Base-by-base conservation (phyloP, 2,329 filamentous ascomycete genomes). In the Trichophyton verrucosum region DNA sequence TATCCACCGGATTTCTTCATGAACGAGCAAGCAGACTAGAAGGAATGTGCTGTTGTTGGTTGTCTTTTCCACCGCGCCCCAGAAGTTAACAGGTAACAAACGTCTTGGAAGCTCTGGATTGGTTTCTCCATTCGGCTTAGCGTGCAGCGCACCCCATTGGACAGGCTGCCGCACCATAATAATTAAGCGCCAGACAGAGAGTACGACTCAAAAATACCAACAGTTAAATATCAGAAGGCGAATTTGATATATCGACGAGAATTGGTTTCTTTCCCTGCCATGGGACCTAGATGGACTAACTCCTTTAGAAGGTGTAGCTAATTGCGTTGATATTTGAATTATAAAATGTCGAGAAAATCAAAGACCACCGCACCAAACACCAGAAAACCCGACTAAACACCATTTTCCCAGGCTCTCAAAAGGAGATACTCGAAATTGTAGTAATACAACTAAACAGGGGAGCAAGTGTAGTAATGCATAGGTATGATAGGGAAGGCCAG, bases 61-160 rank as follows among this genome's bases (percentile, higher is more conserved):
- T 42, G 55, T 57, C 7, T 44, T 38, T 38, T 38, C 33, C 11
- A 38, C 33, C 33, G 13, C 11, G 20, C 55, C 24, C 13, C 36
- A 27, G 40, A 57, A 57, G 55, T 57, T 57, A 57, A 57, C 55
- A 57, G 36, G 55, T 57, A 57, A 44, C 8, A 24, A 40, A 8
- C 47, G 17, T 24, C 44, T 51, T 27, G 6, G 24, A 55, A 55
- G 51, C 51, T 55, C 51, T 55, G 24, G 51, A 13, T 53, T 30
- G 15, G 33, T 27, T 33, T 36, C 51, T 55, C 51, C 33, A 33
- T 55, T 36, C 8, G 51, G 51, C 51, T 20, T 55, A 55, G 51
- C 36, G 51, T 55, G 51, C 51, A n/a, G n/a, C 51, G 15, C 27
- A 7, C 51, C 47, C 17, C 22, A 30, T 53, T n/a, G 15, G 47